Evolutionary conservation across 352 stramenopile genomes (phyloP), one percentile per base, ranked within the genome.

Genomic region (Globisporangium megalacanthum): DNA sequence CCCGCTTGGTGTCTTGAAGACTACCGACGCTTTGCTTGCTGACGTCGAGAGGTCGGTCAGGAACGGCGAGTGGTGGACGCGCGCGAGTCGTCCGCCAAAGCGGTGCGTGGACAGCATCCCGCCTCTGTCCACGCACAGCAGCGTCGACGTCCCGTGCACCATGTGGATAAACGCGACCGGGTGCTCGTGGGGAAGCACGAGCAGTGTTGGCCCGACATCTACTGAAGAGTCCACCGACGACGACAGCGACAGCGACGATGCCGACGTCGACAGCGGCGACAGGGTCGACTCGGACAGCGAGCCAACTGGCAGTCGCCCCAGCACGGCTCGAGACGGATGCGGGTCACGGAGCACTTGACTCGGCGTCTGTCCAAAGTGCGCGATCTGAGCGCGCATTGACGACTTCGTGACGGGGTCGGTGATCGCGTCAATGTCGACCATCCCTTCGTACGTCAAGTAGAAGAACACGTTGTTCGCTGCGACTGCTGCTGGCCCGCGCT

Each of bases 371-470:
- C 96, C 96, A 74, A 99, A 99, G 73, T 99, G 97, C 49, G 98
- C 88, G 36, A 99, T 99, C 66, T 99, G 96, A 62, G 92, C 90
- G 61, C 98, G 94, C 71, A 95, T 94, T 17, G 95, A 98, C 42
- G 94, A 95, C 64, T 95, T 92, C 31, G 94, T 74, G 31, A 98
- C 78, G 8, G 97, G 72, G 42, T 98, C 92, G 25, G 95, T 71
- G 66, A 97, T 95, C 7, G 95, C 96, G 63, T 99, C 91, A 37
- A 99, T 83, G 66, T 99, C 95, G 45, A 99, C 95, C 69, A 96
- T 95, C 45, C 97, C 97, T 77, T 99, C 96, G 63, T 99, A 99
- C 1, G 93, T 99, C 37, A 99, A 77, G 64, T 99, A 98, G 68
- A 99, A 98, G 68, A 99, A 99, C 10, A 99, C 72, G 66, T 99